phyloP scores from a whole-genome alignment of 305 asterid species.

The Euphrasia arctica region DNA sequence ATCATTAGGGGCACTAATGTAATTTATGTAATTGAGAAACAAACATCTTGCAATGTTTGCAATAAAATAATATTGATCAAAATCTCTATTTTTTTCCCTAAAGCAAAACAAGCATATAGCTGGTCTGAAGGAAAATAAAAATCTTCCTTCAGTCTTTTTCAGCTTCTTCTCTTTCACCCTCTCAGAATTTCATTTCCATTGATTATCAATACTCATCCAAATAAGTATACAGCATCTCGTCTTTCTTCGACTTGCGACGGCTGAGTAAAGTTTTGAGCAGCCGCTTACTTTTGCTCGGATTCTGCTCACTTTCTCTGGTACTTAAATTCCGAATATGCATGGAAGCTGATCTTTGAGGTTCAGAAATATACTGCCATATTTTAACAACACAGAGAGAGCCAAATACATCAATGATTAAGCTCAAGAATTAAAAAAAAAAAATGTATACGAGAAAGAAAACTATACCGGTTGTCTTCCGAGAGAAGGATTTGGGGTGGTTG shows the following conservation, averaged over 20 bases:
- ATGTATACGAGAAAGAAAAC: not conserved
- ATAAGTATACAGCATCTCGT: conserved; percentile 72
- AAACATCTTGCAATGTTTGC: conserved; percentile 24
- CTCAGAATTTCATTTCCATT: not conserved
- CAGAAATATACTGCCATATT: conserved; percentile 55
- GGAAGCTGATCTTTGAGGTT: conserved; percentile 76
- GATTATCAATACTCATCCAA: conserved; percentile 74
- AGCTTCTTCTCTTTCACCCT: conserved; percentile 10
- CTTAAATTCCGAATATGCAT: conserved; percentile 58
- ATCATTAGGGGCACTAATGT: too few species aligned
- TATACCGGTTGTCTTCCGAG: conserved; percentile 54
- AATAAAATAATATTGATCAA: conserved; percentile 23
- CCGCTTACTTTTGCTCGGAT: conserved; percentile 83
- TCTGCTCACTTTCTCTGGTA: conserved; percentile 51
- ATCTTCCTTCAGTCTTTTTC: not conserved
- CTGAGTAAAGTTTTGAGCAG: conserved; percentile 82
- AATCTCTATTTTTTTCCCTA: conserved; percentile 19
- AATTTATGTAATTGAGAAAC: not conserved
- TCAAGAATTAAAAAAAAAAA: not conserved
- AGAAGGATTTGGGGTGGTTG: conserved; percentile 70
- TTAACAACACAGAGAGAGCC: conserved; percentile 7
- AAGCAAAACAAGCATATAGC: not conserved
- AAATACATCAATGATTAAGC: conserved; percentile 1
- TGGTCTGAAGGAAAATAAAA: not conserved
- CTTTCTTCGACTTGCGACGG: conserved; percentile 90